Base-by-base conservation (phyloP, 495 filamentous ascomycete genomes). In the Aspergillus kassunensis region DNA sequence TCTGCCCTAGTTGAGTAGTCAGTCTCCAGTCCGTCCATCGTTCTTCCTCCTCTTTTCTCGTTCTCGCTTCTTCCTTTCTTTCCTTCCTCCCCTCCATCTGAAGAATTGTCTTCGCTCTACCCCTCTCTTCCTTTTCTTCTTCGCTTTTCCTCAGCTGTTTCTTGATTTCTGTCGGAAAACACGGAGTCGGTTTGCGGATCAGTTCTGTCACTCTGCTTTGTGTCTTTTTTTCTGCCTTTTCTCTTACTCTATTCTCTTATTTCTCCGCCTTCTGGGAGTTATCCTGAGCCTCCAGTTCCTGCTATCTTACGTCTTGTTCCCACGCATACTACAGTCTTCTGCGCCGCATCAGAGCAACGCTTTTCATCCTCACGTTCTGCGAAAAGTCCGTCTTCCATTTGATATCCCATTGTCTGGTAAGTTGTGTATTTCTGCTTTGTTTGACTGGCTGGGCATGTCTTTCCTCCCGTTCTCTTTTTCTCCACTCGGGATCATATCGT, bases 171-270 rank as follows among this genome's bases (percentile, higher is more conserved):
- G 51, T 61, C 62, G 62, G 67, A 63, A 66, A 68, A 66, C 63
- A 69, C 69, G 65, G 64, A 68, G 69, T 70, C 68, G 67, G 58
- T 72, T 72, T 68, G 67, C 66, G 63, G 57, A 69, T 70, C 34
- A 61, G 64, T 66, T 62, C 52, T 58, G 57, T 65, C 62, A 56
- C 53, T 62, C 54, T 64, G 51, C 56, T 65, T 62, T 60, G 57
- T 65, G 56, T 49, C 49, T 61, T 62, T 60, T 57, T 52, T 61
- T 59, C 69, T 69, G 44, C 44, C 44, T 66, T 71, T 62, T 60
- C 66, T 54, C 48, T 61, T 56, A 60, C 42, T 63, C 64, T 68
- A 64, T 65, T 60, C 57, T 64, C 59, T 65, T 59, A 55, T 67
- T n/a, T 60, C 65, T 64, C 57, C 59, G 56, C 56, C 55, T 62